Percentiles rank a stretch among this genome's conserved stretches.
phyloP scores from a whole-genome alignment of 768 basidiomycete genomes.

The Leccinum olivaceopallidum region DNA sequence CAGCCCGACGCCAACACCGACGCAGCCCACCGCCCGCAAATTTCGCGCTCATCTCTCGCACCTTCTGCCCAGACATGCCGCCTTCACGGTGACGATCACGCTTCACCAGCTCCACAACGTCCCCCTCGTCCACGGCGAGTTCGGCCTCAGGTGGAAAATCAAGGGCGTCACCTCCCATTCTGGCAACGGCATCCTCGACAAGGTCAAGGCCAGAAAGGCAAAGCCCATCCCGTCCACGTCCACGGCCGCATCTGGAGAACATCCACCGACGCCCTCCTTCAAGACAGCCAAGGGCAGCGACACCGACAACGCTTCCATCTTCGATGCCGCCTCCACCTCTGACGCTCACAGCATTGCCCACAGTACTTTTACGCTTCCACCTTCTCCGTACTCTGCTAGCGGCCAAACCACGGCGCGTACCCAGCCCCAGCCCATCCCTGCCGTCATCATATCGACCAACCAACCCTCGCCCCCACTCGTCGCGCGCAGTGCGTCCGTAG shows the following conservation, averaged over 20 bases:
- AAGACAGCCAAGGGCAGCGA: slow-evolving; percentile 21
- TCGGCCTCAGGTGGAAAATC: not conserved
- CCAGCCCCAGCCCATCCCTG: slow-evolving; percentile 21
- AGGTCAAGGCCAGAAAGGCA: slow-evolving; percentile 35
- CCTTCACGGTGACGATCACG: slow-evolving; percentile 59
- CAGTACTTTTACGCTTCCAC: slow-evolving; percentile 26
- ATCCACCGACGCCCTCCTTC: not conserved
- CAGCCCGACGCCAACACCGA: slow-evolving; percentile 70
- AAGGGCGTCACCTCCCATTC: slow-evolving; percentile 41
- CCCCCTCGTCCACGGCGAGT: not conserved
- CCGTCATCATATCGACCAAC: slow-evolving; percentile 30
- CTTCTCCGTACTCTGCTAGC: slow-evolving; percentile 10
- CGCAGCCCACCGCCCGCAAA: slow-evolving; percentile 25
- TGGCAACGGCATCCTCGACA: slow-evolving; percentile 43
- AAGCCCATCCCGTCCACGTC: slow-evolving; percentile 8
- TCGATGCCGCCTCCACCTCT: slow-evolving; percentile 26
- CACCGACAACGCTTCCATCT: slow-evolving; percentile 25
- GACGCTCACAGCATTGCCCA: slow-evolving; percentile 31
- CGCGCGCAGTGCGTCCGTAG: slow-evolving; percentile 23
- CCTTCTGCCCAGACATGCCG: slow-evolving; percentile 62
- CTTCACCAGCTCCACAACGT: slow-evolving; percentile 72
- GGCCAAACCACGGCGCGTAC: slow-evolving; percentile 11
- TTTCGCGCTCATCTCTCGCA: slow-evolving; percentile 62
- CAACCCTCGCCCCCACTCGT: slow-evolving; percentile 10
- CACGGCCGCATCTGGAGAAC: not conserved